Evolutionary conservation across 768 basidiomycete genomes (phyloP), one percentile per base, ranked within the genome.

Genomic region (Arthromyces matolae): DNA sequence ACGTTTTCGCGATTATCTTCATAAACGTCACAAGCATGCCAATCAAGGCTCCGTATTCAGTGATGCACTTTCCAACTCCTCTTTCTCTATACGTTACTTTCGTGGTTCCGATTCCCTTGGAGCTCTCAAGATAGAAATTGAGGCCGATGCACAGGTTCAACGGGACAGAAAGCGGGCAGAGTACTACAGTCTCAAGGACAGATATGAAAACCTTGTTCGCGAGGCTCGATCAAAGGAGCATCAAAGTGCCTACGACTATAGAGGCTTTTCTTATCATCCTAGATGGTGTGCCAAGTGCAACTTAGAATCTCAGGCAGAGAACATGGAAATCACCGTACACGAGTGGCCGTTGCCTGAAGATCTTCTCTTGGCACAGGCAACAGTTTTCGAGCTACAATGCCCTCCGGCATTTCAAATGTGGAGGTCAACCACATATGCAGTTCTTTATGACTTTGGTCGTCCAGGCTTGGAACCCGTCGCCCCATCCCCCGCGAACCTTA

Each of bases 321-420:
- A 61, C 64, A 0, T 75, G 57, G 2, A 4, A 0, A 76, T 79
- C 19, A 0, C 18, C 1, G 52, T 72, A 4, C 62, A 73, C 31
- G 78, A 79, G 43, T 76, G 75, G 76, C 78, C 77, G 0, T 52
- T 79, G 28, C 75, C 78, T 0, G 24, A 42, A 1, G 35, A 53
- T 9, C 18, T 14, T 5, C 10, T 56, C 4, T 23, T 45, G 5
- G 64, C 64, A 0, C 57, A 68, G 40, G 54, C 54, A 0, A 62
- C 68, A 13, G 56, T 77, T 1, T 79, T 79, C 41, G 75, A 79
- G 48, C 49, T 77, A 2, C 47, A 54, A 8, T 66, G 66, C 42
- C 78, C 78, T 8, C 28, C 32, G 3, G 49, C 60, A 8, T 74
- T 78, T 52, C 55, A 63, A 5, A 60, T 70, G 44, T 79, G 78